Percentiles rank a stretch among this genome's conserved stretches.
phyloP scores from a whole-genome alignment of 2,329 filamentous ascomycete genomes.

The Chaetomium strumarium region DNA sequence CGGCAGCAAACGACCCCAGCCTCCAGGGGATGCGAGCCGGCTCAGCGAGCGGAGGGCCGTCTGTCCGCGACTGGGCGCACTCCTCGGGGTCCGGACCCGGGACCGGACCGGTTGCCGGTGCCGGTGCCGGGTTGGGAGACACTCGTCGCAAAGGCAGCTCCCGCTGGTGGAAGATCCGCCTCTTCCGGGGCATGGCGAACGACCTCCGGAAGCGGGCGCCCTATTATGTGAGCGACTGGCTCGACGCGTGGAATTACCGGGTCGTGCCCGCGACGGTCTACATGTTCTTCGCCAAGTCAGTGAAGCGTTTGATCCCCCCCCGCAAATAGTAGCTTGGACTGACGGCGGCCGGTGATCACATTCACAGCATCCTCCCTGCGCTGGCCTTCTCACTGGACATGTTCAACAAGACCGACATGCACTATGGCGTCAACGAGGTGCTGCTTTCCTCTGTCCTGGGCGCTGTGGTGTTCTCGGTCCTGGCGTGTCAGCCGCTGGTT shows the following conservation, averaged over 20 bases:
- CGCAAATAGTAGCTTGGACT: neutral
- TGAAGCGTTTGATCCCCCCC: neutral
- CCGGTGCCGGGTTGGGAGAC: neutral
- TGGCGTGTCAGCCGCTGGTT: constrained; percentile 78
- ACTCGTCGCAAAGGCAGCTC: neutral
- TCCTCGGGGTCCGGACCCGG: neutral
- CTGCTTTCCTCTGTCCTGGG: constrained; percentile 80
- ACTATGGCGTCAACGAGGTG: constrained; percentile 87
- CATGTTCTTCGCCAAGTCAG: constrained; percentile 92
- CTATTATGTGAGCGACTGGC: constrained; percentile 77
- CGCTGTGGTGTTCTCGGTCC: constrained; percentile 71
- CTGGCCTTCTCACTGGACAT: constrained; percentile 88
- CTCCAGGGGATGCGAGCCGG: no score
- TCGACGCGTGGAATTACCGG: constrained; percentile 83
- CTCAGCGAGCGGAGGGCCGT: no score
- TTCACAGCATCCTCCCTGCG: constrained; percentile 69
- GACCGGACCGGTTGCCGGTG: no score
- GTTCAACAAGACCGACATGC: constrained; percentile 80
- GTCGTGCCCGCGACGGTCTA: constrained; percentile 83
- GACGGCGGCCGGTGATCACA: neutral
- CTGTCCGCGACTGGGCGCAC: no score
- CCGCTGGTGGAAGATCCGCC: constrained; percentile 66
- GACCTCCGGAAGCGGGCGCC: constrained; percentile 70
- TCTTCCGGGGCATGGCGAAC: constrained; percentile 74
- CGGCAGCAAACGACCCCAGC: no score